A percentile compares a stretch with the other conserved stretches of the same genome.
Evolutionary conservation across 352 stramenopile species (phyloP).

Genomic region (Blastocystis sp.): DNA sequence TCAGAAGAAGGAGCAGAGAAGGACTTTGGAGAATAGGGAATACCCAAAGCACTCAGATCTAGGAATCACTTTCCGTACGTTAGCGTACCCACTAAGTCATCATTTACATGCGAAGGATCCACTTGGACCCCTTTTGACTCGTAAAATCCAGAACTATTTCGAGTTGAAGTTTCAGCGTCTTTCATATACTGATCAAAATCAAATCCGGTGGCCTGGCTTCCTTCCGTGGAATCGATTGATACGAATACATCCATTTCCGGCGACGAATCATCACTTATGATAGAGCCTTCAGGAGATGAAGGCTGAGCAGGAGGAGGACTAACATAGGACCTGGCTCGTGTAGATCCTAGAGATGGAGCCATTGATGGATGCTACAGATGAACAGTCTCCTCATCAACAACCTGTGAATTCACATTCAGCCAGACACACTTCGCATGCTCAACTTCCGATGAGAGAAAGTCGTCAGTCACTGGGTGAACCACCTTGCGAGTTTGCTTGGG

Average conservation of each 20-base stretch:
- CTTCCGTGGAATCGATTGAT: not conserved
- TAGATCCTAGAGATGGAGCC: not conserved
- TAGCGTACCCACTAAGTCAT: not conserved
- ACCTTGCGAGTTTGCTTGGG: not conserved
- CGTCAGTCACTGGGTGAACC: not conserved
- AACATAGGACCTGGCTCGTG: not conserved
- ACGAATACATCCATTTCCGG: not conserved
- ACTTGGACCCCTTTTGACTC: not conserved
- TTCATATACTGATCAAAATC: not conserved
- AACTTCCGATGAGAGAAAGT: not conserved
- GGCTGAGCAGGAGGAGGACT: not conserved
- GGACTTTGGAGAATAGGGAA: slow-evolving; percentile 1
- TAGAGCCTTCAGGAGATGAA: not conserved
- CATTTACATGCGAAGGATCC: not conserved
- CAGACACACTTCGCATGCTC: not conserved
- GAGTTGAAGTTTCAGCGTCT: not conserved
- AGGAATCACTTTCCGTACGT: not conserved
- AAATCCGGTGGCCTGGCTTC: not conserved
- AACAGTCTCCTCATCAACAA: not conserved
- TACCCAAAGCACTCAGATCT: slow-evolving; percentile 19
- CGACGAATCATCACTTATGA: not conserved
- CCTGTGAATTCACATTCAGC: not conserved
- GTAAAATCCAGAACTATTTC: not conserved
- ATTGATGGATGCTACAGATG: not conserved
- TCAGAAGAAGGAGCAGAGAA: not conserved